Conservation (phyloP, 116 monocot species). For the Papilionanthe hybrid region DNA sequence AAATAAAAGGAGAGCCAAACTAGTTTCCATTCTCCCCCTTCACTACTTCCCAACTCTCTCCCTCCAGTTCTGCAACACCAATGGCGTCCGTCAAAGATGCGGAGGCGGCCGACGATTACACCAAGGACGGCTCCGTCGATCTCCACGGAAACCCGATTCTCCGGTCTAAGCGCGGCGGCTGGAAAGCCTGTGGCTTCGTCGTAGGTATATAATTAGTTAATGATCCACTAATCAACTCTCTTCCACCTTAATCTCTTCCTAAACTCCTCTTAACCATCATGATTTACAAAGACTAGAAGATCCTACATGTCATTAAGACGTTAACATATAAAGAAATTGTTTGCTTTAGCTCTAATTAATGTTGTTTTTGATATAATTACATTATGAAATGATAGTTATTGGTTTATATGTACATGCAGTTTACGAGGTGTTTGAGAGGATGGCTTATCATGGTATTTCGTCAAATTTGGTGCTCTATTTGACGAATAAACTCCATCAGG, state of each 20-base stretch:
- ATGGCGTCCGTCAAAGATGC: neutral
- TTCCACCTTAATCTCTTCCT: neutral
- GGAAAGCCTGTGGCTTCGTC: conserved; percentile 83
- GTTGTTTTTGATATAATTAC: too few relatives aligned
- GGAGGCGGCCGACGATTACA: conserved; percentile 33
- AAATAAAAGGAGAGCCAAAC: too few relatives aligned
- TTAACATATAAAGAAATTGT: too few relatives aligned
- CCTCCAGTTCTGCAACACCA: too few relatives aligned
- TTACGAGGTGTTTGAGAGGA: conserved; percentile 19
- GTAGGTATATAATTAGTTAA: conserved; percentile 41
- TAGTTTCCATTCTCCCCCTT: too few relatives aligned
- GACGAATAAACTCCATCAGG: conserved; percentile 18
- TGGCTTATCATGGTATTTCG: conserved; percentile 13
- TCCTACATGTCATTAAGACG: too few relatives aligned
- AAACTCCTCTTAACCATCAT: neutral
- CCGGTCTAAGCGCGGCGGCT: conserved; percentile 63
- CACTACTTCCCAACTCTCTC: too few relatives aligned
- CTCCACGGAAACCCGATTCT: conserved; percentile 60
- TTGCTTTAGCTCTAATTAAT: too few relatives aligned
- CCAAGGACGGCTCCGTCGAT: conserved; percentile 75
- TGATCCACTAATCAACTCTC: neutral
- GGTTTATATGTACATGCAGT: conserved; percentile 2
- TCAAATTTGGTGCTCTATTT: conserved; percentile 18
- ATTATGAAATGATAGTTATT: neutral
- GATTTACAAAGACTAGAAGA: neutral